These are phyloP conservation scores for Chrysanthemum makinoi DNA, from an alignment of 129 eudicot species.

Conservation along the genomic window DNA sequence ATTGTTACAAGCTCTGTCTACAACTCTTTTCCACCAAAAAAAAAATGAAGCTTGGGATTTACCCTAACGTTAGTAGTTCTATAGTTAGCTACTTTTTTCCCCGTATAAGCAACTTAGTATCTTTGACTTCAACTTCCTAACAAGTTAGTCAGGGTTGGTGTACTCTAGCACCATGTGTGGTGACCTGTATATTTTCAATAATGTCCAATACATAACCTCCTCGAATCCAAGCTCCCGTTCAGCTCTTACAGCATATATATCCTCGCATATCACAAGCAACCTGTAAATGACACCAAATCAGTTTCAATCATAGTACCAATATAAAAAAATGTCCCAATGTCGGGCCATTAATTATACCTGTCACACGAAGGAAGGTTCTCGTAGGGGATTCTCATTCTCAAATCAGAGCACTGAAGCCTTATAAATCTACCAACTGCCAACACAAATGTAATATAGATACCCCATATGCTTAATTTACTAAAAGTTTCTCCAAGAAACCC, in stretches of 20 bases:
- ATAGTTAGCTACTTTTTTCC: constrained; percentile 22
- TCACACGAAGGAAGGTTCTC: constrained; percentile 56
- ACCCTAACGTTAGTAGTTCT: constrained; percentile 28
- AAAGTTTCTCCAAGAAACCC: constrained; percentile 58
- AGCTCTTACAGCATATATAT: constrained; percentile 54
- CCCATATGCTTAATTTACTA: constrained; percentile 60
- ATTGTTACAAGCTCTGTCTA: not conserved
- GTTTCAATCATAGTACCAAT: not conserved
- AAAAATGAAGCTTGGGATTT: constrained; percentile 11
- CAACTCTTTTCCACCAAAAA: not conserved
- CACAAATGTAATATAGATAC: constrained; percentile 49
- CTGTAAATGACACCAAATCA: constrained; percentile 26
- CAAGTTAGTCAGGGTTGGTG: constrained; percentile 34
- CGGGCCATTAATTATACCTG: constrained; percentile 30
- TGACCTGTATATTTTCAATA: constrained; percentile 47
- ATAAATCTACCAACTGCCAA: constrained; percentile 58
- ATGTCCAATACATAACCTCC: constrained; percentile 56
- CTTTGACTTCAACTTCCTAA: constrained; percentile 17
- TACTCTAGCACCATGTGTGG: constrained; percentile 55
- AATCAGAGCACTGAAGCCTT: constrained; percentile 57
- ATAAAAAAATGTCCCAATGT: not conserved
- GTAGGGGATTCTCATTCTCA: constrained; percentile 54
- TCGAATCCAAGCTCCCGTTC: constrained; percentile 58
- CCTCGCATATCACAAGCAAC: constrained; percentile 54
- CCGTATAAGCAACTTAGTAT: not conserved